Evolutionary conservation across 2,329 filamentous ascomycete species (phyloP).

Genomic region (Emergomyces pasteurianus): DNA sequence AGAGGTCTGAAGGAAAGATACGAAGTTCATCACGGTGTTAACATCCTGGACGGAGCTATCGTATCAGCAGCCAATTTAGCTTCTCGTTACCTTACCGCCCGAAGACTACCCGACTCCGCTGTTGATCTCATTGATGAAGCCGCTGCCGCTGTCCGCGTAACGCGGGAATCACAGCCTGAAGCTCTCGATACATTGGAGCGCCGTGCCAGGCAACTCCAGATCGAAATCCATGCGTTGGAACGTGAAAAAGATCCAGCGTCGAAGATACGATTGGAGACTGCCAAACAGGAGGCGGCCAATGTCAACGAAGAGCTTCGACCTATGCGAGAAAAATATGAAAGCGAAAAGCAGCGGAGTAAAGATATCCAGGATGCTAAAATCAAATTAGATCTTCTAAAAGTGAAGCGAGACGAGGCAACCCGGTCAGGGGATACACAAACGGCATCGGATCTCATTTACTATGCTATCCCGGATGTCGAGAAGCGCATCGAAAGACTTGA

Average conservation of each 20-base stretch:
- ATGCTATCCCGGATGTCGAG: constrained; percentile 89
- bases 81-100: constrained; percentile 80
- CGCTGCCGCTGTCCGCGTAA: constrained; percentile 88
- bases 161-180: constrained; percentile 91
- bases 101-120: constrained; percentile 87
- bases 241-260: constrained; percentile 93
- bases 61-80: constrained; percentile 86
- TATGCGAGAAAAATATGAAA: constrained; percentile 88
- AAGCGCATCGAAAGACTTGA: constrained; percentile 70
- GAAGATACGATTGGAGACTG: constrained; percentile 65
- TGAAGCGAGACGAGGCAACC: constrained; percentile 88
- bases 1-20: constrained; percentile 96
- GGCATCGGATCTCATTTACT: constrained; percentile 91
- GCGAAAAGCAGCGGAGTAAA: constrained; percentile 79
- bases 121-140: constrained; percentile 96
- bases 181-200: constrained; percentile 90
- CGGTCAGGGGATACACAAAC: constrained; percentile 72
- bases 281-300: constrained; percentile 84
- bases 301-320: constrained; percentile 87
- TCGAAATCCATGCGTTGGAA: constrained; percentile 90
- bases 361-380: constrained; percentile 90
- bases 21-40: constrained; percentile 96
- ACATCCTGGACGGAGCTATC: constrained; percentile 85
- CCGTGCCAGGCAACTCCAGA: constrained; percentile 78
- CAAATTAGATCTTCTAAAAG: constrained; percentile 82